Base-by-base conservation (phyloP, 306 rosid genomes). In the Dryas octopetala region DNA sequence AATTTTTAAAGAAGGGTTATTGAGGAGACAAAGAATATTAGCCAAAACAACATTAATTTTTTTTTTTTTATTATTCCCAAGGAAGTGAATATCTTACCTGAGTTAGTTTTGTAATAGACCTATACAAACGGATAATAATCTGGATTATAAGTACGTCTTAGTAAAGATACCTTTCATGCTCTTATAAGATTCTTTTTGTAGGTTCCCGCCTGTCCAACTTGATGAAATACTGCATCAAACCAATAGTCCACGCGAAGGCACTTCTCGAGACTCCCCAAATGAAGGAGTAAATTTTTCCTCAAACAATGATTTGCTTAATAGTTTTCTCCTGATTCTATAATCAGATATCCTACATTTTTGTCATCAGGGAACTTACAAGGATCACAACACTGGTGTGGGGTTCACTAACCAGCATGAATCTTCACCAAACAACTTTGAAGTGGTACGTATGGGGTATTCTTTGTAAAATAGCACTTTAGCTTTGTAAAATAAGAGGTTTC, bases 231-330 rank as follows among this genome's bases (percentile, higher is more conserved):
- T 43, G 50, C 41, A 63, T 63, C 68, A 41, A 63, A 32, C 66
- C 13, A 23, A 17, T 23, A 46, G 32, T 71, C 66, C 67, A 9
- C 46, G 12, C 15, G 58, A 73, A 46, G 7, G 12, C 57, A 26
- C 9, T 73, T 73, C 46, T 59, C 67, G 14, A 19, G 68, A 60
- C 28, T 73, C 69, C 32, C 64, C 13, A 43, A 16, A 41, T 28
- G 55, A 73, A 62, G 64, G 2, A 43, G 83, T 79, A 79, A 15
- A 16, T 5, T 9, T 32, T 59, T 19, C 52, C 43, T 77, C 26
- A 63, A 7, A 4, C 68, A 9, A 61, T 16, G 45, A 63, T 47
- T 59, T 14, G 51, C 60, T n/a, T 38, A 52, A 43, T 19, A 17
- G n/a, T 51, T 54, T 55, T 71, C 50, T 53, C 7, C 51, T 57